Evolutionary conservation across 2,329 filamentous ascomycete species (phyloP).

Genomic region (Blastomyces silverae): DNA sequence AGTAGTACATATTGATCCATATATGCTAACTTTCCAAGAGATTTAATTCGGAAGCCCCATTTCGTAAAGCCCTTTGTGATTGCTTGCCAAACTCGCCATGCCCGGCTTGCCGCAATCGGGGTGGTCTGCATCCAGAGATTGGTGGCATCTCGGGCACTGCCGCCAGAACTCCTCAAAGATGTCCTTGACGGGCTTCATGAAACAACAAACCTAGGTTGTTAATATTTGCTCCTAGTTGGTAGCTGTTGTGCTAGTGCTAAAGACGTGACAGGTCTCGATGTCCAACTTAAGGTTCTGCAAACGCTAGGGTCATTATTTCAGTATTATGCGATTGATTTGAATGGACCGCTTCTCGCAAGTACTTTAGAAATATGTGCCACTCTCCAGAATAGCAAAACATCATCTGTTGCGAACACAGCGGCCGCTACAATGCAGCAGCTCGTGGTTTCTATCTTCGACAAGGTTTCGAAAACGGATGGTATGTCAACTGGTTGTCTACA

Average conservation of each 20-base stretch:
- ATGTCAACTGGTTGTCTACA: slow-evolving; percentile 31
- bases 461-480: slow-evolving; percentile 77
- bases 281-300: slow-evolving; percentile 93
- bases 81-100: slow-evolving; percentile 82
- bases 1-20: slow-evolving; percentile 12
- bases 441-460: slow-evolving; percentile 87
- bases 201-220: slow-evolving; percentile 62
- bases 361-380: slow-evolving; percentile 87
- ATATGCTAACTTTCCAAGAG: slow-evolving; percentile 45
- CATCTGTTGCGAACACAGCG: slow-evolving; percentile 89
- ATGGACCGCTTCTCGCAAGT: slow-evolving; percentile 71
- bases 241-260: slow-evolving; percentile 23
- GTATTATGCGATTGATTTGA: slow-evolving; percentile 77
- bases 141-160: slow-evolving; percentile 72
- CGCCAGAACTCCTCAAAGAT: slow-evolving; percentile 71
- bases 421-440: slow-evolving; percentile 95
- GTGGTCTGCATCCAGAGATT: slow-evolving; percentile 84
- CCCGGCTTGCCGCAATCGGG: slow-evolving; percentile 80
- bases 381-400: slow-evolving; percentile 83
- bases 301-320: slow-evolving; percentile 82
- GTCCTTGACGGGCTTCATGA: slow-evolving; percentile 83
- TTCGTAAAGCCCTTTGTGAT: slow-evolving; percentile 94
- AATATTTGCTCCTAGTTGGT: neutral
- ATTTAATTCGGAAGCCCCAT: slow-evolving; percentile 70
- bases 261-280: slow-evolving; percentile 57